Conservation (phyloP, 441 rosid genomes). For the Hura crepitans region DNA sequence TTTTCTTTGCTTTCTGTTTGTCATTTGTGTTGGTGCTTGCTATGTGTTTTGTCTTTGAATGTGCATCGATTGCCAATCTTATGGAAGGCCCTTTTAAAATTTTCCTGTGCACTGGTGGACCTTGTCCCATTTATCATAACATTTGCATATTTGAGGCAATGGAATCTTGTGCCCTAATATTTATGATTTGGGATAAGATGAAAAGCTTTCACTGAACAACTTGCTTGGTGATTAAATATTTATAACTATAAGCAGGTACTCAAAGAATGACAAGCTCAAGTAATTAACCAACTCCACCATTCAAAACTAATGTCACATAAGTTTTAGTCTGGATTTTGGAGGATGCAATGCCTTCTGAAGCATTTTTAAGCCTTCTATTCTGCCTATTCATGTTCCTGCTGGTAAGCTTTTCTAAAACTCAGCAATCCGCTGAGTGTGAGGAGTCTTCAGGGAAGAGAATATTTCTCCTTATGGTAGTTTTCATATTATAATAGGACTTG, state of each 20-base stretch:
- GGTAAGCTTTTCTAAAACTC: too few relatives aligned
- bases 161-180: neutral
- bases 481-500: neutral
- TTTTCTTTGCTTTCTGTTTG: conserved; percentile 9
- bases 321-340: neutral
- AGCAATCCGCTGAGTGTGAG: too few relatives aligned
- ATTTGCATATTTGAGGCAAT: neutral
- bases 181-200: neutral
- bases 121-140: neutral
- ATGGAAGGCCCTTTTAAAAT: neutral
- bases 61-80: neutral
- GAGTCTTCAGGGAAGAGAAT: too few relatives aligned
- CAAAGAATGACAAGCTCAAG: neutral
- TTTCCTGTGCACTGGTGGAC: neutral
- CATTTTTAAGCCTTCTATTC: too few relatives aligned
- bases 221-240: neutral
- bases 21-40: conserved; percentile 6
- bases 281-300: neutral
- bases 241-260: neutral
- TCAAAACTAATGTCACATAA: neutral
- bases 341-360: too few relatives aligned
- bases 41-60: neutral
- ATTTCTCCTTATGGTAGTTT: too few relatives aligned
- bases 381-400: too few relatives aligned
- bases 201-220: neutral